Base-by-base conservation (phyloP, 768 basidiomycete genomes). In the Daedaleopsis sinensis region DNA sequence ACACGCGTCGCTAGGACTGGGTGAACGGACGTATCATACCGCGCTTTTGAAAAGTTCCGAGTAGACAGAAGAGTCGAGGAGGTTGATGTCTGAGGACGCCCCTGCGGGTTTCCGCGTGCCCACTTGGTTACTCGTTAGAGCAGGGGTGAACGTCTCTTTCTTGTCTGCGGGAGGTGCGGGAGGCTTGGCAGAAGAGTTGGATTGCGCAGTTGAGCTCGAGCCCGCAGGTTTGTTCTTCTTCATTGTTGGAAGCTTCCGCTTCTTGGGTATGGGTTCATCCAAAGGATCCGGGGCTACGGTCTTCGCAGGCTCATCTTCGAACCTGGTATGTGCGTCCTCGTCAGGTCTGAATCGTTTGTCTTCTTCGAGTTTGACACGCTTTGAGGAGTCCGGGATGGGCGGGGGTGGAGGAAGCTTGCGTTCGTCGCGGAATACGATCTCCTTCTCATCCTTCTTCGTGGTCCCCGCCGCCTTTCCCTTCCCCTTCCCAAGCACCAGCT, bases 231-330 rank as follows among this genome's bases (percentile, higher is more conserved):
- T 87, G 72, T 78, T 84, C 75, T 89, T 88, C 77, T 83, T 88
- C 62, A 89, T 89, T n/a, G 82, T 74, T 0, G 88, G 86, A 21
- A 87, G 77, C 69, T 89, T 90, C 42, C 78, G 81, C 70, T 86
- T 89, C 77, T 84, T 87, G n/a, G 53, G 72, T 69, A n/a, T 59
- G n/a, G 69, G 60, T 4, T 55, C 61, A 27, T 39, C 58, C 5
- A 52, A 11, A 12, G 75, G 68, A 13, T 76, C 70, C 24, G 72
- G 68, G 12, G 77, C 18, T n/a, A 19, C 59, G 37, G 35, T 59
- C 53, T 16, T 50, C 19, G 18, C 11, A n/a, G 23, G 9, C 62
- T 67, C 9, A 63, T 53, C 47, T 62, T 32, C 27, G 27, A 32
- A 32, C 27, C 7, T 32, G 27, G 27, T 32, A 32, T 32, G 27